These are phyloP conservation scores for Schizosaccharomyces lindneri DNA, from an alignment of 805 yeast genomes.

Conservation along the genomic window DNA sequence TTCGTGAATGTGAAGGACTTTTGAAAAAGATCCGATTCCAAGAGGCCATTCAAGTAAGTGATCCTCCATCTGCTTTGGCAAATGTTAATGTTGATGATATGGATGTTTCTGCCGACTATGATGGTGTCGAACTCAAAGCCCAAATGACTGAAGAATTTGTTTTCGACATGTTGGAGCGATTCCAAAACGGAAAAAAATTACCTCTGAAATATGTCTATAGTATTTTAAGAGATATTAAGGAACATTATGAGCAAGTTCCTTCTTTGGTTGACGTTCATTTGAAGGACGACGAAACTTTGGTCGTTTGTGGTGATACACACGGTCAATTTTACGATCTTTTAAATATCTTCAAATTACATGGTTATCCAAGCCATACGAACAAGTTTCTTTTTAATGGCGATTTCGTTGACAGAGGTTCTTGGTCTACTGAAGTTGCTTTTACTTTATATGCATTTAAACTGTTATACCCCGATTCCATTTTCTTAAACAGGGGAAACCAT, in stretches of 20 bases:
- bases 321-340: slow-evolving; percentile 85
- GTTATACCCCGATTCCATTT: slow-evolving; percentile 42
- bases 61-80: slow-evolving; percentile 25
- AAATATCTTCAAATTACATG: slow-evolving; percentile 51
- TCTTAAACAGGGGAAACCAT: slow-evolving; percentile 81
- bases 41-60: slow-evolving; percentile 60
- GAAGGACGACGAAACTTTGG: slow-evolving; percentile 15
- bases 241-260: slow-evolving; percentile 37
- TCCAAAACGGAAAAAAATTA: slow-evolving; percentile 44
- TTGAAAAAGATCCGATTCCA: slow-evolving; percentile 59
- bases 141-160: slow-evolving; percentile 31
- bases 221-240: slow-evolving; percentile 46
- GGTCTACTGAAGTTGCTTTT: slow-evolving; percentile 93
- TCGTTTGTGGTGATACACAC: slow-evolving; percentile 92
- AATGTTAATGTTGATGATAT: slow-evolving; percentile 22
- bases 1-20: slow-evolving; percentile 36
- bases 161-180: slow-evolving; percentile 37
- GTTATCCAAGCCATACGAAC: slow-evolving; percentile 41
- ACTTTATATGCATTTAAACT: slow-evolving; percentile 54
- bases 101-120: slow-evolving; percentile 26
- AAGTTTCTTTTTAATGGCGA: slow-evolving; percentile 83
- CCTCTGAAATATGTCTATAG: slow-evolving; percentile 72
- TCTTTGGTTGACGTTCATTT: slow-evolving; percentile 48
- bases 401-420: slow-evolving; percentile 91
- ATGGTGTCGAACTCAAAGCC: slow-evolving; percentile 29